Percentiles rank a stretch among this genome's conserved stretches.
These are phyloP conservation scores for Coelastrella sp. DNA, from an alignment of 139 green algal genomes.

Conservation along the genomic window DNA sequence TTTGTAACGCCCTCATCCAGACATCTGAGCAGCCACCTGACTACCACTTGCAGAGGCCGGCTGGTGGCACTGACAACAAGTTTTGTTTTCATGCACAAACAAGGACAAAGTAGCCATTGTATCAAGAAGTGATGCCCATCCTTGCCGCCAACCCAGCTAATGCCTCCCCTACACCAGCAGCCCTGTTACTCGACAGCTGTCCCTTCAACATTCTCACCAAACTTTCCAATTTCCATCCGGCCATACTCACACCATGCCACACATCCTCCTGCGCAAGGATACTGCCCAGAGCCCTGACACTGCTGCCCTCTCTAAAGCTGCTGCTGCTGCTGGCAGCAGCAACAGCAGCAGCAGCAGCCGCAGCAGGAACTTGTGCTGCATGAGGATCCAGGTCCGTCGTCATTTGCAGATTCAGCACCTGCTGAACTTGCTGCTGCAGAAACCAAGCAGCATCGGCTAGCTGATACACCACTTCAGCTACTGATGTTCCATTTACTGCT, in stretches of 20 bases:
- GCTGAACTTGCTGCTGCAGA: constrained; percentile 37
- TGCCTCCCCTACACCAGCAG: background rate
- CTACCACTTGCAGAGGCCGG: no score
- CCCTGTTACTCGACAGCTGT: background rate
- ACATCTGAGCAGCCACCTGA: no score
- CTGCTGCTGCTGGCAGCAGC: background rate
- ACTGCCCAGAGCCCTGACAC: background rate
- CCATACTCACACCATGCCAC: background rate
- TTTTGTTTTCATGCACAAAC: no score
- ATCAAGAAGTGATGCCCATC: background rate
- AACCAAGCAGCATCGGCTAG: constrained; percentile 10
- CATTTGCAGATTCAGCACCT: background rate
- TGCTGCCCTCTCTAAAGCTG: background rate
- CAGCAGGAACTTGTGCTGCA: background rate
- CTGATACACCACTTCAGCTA: background rate
- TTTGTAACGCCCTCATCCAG: no score
- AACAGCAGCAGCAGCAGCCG: background rate
- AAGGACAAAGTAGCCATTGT: no score
- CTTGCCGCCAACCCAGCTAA: constrained; percentile 5
- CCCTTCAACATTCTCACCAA: background rate
- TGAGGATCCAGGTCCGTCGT: no score
- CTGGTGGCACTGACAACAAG: no score
- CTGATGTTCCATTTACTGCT: background rate
- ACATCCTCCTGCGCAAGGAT: background rate
- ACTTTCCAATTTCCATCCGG: background rate